These are phyloP conservation scores for Exophiala oligosperma DNA, from an alignment of 2,329 filamentous ascomycete genomes.

Conservation along the genomic window DNA sequence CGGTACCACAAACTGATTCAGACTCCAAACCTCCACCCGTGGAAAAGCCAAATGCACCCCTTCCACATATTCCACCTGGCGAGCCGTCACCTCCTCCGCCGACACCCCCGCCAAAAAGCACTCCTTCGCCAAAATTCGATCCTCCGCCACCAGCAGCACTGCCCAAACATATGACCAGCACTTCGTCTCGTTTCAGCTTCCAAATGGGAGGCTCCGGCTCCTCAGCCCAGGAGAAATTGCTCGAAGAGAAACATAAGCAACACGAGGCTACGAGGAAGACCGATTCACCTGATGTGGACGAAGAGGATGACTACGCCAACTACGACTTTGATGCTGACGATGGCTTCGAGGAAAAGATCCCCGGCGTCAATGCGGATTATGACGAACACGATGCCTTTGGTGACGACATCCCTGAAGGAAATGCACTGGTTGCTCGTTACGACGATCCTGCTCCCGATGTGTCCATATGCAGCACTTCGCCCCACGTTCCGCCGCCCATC, in stretches of 20 bases:
- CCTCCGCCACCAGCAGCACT: slow-evolving; percentile 33
- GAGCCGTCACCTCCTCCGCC: slow-evolving; percentile 22
- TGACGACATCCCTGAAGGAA: slow-evolving; percentile 11
- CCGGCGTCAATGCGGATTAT: slow-evolving; percentile 49
- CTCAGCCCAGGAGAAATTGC: slow-evolving; percentile 58
- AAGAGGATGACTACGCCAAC: slow-evolving; percentile 38
- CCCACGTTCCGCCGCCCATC: neutral
- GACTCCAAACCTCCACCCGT: neutral
- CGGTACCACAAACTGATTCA: slow-evolving; percentile 13
- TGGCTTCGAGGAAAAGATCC: slow-evolving; percentile 48
- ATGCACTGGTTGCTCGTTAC: slow-evolving; percentile 19
- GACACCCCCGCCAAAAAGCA: slow-evolving; percentile 25
- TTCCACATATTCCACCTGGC: neutral
- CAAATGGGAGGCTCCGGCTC: slow-evolving; percentile 61
- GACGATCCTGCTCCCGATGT: slow-evolving; percentile 3
- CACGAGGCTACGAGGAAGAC: slow-evolving; percentile 48
- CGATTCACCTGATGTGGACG: slow-evolving; percentile 31
- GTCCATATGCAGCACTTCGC: neutral
- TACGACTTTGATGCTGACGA: slow-evolving; percentile 47
- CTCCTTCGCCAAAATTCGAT: slow-evolving; percentile 26
- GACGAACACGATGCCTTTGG: slow-evolving; percentile 42
- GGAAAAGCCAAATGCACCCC: slow-evolving; percentile 10
- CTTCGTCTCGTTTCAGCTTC: slow-evolving; percentile 65
- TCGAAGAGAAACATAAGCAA: slow-evolving; percentile 64
- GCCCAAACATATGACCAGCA: slow-evolving; percentile 54